Evolutionary conservation across 2,329 filamentous ascomycete species (phyloP).

Genomic region (Curvularia sp.): DNA sequence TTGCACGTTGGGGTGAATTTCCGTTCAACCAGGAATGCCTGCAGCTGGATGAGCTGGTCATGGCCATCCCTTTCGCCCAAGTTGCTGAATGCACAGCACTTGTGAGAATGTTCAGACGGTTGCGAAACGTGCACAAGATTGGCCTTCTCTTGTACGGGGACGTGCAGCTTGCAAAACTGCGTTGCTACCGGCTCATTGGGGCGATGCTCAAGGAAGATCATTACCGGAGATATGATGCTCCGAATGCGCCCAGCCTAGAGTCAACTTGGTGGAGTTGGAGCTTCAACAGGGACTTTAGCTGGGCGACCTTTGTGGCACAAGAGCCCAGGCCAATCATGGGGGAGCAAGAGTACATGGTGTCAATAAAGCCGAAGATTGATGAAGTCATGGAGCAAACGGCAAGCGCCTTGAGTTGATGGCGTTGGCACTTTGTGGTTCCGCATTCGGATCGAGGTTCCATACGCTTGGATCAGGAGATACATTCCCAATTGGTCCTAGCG

Average conservation of each 20-base stretch:
- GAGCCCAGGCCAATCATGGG: neutral
- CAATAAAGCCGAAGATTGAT: neutral
- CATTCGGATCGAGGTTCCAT: too few species aligned
- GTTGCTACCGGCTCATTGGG: neutral
- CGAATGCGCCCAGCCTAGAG: neutral
- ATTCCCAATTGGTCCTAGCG: neutral
- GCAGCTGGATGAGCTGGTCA: slow-evolving; percentile 36
- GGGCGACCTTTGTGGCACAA: neutral
- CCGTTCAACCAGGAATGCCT: slow-evolving; percentile 44
- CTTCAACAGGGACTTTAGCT: neutral
- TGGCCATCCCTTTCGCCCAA: slow-evolving; percentile 25
- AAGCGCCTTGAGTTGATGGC: neutral
- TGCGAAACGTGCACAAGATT: neutral
- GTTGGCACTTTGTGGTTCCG: too few species aligned
- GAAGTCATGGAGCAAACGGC: neutral
- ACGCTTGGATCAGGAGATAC: too few species aligned
- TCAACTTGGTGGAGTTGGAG: neutral
- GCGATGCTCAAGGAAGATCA: neutral
- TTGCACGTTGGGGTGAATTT: slow-evolving; percentile 43
- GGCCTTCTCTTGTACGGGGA: neutral
- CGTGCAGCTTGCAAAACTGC: neutral
- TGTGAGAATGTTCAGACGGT: neutral
- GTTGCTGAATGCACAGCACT: neutral
- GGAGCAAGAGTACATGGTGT: neutral
- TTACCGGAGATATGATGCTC: neutral